Evolutionary conservation across 805 yeast species (phyloP), one percentile per base, ranked within the genome.

Genomic region (Wickerhamiella sergipiensis): DNA sequence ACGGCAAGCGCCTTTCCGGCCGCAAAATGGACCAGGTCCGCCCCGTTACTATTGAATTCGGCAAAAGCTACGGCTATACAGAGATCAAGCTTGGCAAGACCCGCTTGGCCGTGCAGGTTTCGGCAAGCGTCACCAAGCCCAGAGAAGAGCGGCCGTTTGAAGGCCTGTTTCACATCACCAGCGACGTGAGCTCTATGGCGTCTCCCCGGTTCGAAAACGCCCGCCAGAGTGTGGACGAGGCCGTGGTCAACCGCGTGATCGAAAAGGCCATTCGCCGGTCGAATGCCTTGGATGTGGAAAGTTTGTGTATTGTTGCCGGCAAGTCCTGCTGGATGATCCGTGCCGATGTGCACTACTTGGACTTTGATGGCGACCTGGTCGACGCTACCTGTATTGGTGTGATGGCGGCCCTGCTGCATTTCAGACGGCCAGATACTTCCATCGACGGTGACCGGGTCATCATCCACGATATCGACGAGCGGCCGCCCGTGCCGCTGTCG

Each of bases 231-330:
- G 85, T 83, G 52, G 87, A 85, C 50, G 76, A 85, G 23, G 67
- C 88, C 53, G 67, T 88, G 54, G 80, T 89, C 21, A 75, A 87
- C 7, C 71, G 97, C 63, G 73, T 89, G 52, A 80, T 92, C 44
- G 98, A 92, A 62, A 92, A 90, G 62, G 89, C 97, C 1, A 81
- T 92, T 46, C 76, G 95, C 61, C 74, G 96, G 62, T 84, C 95
- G 1, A 85, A 85, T 55, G 95, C 97, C 0, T 69, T 92, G 45
- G 98, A 92, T 66, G 74, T 90, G 43, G 98, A 92, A 64, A 79
- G 86, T 47, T 68, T 92, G 45, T 90, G 97, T 68, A 86, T 92
- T 45, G 77, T 85, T 21, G 95, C 96, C 0, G 97, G 97, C 1
- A 76, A 80, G 50, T 82, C 86, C 57, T 88, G 95, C 62, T 92